Evolutionary conservation across 108 stramenopile genomes (phyloP), one percentile per base, ranked within the genome.

Genomic region (Chaetoceros tenuissimus): DNA sequence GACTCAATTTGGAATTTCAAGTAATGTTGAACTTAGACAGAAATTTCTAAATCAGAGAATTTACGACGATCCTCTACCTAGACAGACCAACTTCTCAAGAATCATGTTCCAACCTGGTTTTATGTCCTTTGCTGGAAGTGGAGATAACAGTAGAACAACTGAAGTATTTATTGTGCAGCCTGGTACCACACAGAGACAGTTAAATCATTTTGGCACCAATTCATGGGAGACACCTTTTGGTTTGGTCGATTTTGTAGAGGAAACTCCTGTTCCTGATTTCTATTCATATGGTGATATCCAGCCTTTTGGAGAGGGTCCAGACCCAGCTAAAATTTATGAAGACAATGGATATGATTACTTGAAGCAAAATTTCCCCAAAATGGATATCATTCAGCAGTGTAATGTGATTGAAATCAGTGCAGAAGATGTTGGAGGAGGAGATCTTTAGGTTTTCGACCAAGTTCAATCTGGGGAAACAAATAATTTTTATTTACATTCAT

Each of bases 151-250:
- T 8, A 54, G 64, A 25, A 28, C 65, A 3, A 62, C 60, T 22
- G 67, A 68, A 56, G 22, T 68, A 28, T 68, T 68, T 62, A 55
- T 68, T 8, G 67, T 68, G 2, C 63, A 63, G 67, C 67, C 67
- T 18, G 67, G 46, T 19, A 30, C 61, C 27, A 44, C 34, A 10
- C 19, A 63, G 29, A 16, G 19, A 18, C 61, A 68, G 54, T 46
- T 68, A n/a, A 24, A 63, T n/a, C 13, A 27, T 16, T 68, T 68
- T 10, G 67, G 62, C 1, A 22, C 47, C 19, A 68, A 57, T 25
- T 24, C 18, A 17, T 68, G 62, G 62, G 62, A 63, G 62, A 62
- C 67, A 19, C 62, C 62, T 22, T 62, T 62, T 43, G 61, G 29
- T 3, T 24, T 55, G n/a, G 52, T 45, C 18, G 55, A 23, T 2